These are phyloP conservation scores for Elongisporangium senticosum DNA, from an alignment of 352 stramenopile genomes.

Conservation along the genomic window DNA sequence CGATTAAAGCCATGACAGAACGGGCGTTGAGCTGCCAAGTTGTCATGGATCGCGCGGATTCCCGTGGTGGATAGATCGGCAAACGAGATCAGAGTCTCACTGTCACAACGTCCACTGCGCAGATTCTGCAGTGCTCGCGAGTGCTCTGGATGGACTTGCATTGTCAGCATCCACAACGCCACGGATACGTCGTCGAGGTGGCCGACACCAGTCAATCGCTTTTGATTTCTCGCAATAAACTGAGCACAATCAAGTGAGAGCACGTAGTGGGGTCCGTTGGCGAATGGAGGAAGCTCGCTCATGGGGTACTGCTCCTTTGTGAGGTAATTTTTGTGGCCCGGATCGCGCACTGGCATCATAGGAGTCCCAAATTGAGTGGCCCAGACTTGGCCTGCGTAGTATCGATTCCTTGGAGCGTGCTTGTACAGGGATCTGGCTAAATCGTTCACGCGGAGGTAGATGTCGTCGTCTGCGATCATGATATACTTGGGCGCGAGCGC, in stretches of 20 bases:
- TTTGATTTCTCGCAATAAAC: constrained; percentile 37
- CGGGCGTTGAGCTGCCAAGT: constrained; percentile 4
- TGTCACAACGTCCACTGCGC: constrained; percentile 9
- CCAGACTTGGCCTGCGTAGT: constrained; percentile 35
- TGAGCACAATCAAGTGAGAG: constrained; percentile 36
- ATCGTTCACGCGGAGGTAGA: constrained; percentile 33
- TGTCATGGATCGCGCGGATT: constrained; percentile 20
- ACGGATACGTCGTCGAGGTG: constrained; percentile 59
- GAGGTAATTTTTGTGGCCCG: constrained; percentile 26
- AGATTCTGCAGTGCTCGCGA: constrained; percentile 13
- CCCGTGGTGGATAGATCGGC: constrained; percentile 13
- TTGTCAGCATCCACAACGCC: constrained; percentile 42
- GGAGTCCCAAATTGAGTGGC: constrained; percentile 5
- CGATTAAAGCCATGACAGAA: constrained; percentile 19
- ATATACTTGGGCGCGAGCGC: constrained; percentile 16
- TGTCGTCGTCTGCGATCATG: constrained; percentile 62
- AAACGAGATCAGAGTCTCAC: constrained; percentile 16
- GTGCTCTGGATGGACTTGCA: constrained; percentile 38
- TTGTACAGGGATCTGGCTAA: constrained; percentile 6
- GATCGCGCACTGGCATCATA: constrained; percentile 20
- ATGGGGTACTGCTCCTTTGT: constrained; percentile 26
- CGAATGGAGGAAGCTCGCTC: constrained; percentile 27
- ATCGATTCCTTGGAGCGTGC: neutral
- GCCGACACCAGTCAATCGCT: constrained; percentile 25
- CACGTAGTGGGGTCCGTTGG: constrained; percentile 41